Percentiles rank a stretch among this genome's conserved stretches.
Conservation (phyloP, 306 rosid species). For the Citrullus amarus region DNA sequence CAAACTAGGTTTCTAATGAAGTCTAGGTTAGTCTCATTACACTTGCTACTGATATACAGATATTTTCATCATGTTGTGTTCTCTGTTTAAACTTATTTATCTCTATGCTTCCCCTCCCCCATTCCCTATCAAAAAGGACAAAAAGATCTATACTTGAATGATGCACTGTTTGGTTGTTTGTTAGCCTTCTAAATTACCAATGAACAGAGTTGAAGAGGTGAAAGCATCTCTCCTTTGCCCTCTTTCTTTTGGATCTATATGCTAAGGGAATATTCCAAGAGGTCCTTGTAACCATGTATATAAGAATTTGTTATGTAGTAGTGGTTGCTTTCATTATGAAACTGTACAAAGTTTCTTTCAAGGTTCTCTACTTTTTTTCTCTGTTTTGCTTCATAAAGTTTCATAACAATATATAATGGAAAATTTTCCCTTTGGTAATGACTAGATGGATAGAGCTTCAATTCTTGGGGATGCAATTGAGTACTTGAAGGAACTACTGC, state of each 20-base stretch:
- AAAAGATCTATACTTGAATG: background rate
- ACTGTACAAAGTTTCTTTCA: background rate
- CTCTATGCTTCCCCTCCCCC: background rate
- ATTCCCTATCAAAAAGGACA: background rate
- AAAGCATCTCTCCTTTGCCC: background rate
- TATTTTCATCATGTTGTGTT: background rate
- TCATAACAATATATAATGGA: background rate
- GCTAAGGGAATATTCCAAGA: background rate
- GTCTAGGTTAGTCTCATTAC: background rate
- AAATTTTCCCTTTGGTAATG: background rate
- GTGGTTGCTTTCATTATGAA: too few relatives aligned
- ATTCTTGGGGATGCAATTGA: conserved; percentile 98
- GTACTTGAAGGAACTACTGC: conserved; percentile 92
- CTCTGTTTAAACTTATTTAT: background rate
- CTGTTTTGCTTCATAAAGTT: background rate
- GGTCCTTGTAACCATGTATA: background rate
- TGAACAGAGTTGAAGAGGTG: background rate
- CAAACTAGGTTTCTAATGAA: background rate
- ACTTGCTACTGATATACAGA: background rate
- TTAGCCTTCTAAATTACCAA: background rate
- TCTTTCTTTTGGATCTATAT: background rate
- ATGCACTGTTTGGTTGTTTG: background rate
- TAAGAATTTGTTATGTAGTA: background rate
- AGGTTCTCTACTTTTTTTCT: background rate
- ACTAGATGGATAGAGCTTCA: conserved; percentile 95